These are phyloP conservation scores for Dactylellina parvicollis DNA, from an alignment of 2,329 filamentous ascomycete species.

Conservation along the genomic window DNA sequence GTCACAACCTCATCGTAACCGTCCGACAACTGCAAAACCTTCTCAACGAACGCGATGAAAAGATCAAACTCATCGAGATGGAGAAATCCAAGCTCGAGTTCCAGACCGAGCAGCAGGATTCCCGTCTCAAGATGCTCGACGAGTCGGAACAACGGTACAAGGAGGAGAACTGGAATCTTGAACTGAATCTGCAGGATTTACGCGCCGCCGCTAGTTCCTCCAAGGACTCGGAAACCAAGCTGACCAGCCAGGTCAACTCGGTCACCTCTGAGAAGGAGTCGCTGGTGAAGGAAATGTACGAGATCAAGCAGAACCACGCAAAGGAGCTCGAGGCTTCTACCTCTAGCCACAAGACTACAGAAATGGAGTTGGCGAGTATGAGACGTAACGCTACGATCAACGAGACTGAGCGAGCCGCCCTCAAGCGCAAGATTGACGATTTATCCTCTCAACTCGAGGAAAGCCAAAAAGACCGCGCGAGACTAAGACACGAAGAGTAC, in stretches of 20 bases:
- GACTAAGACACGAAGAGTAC: constrained; percentile 74
- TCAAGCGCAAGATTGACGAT: constrained; percentile 89
- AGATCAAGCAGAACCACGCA: constrained; percentile 80
- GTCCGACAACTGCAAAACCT: constrained; percentile 88
- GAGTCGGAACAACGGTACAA: constrained; percentile 97
- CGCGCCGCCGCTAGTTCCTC: constrained; percentile 78
- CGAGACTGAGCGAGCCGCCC: constrained; percentile 78
- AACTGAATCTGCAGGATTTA: constrained; percentile 89
- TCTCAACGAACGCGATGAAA: constrained; percentile 86
- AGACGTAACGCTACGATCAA: constrained; percentile 81
- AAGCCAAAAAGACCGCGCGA: constrained; percentile 63
- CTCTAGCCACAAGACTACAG: constrained; percentile 74
- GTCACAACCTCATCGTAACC: constrained; percentile 91
- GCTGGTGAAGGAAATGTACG: constrained; percentile 87
- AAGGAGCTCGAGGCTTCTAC: constrained; percentile 80
- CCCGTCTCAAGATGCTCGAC: constrained; percentile 82
- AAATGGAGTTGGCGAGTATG: constrained; percentile 84
- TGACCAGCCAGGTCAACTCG: constrained; percentile 76
- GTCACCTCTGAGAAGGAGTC: constrained; percentile 78
- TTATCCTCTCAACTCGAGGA: constrained; percentile 66
- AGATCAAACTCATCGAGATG: constrained; percentile 76
- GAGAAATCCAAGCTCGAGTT: constrained; percentile 84
- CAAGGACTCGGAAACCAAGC: constrained; percentile 81
- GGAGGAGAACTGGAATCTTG: constrained; percentile 97
- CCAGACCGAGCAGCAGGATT: constrained; percentile 80